Percentiles rank a stretch among this genome's conserved stretches.
Conservation (phyloP, 768 basidiomycete species). For the Hydnum rufescens region DNA sequence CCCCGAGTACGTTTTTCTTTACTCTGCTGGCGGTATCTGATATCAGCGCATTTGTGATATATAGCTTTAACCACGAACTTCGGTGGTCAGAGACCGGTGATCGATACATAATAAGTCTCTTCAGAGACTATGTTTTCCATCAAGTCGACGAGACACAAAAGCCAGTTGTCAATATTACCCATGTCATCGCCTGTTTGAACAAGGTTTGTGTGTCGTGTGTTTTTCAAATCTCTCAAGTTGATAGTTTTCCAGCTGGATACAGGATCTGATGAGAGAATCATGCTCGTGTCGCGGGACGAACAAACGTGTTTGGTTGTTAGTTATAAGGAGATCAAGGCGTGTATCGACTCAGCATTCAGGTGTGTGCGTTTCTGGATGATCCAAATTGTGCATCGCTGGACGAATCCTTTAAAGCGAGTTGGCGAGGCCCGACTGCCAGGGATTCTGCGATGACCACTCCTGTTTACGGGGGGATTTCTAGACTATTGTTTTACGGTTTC, state of each 20-base stretch:
- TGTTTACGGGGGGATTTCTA: no score
- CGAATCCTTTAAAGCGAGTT: neutral
- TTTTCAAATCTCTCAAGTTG: neutral
- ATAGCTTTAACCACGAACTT: conserved; percentile 80
- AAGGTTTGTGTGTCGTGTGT: conserved; percentile 36
- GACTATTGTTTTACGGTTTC: no score
- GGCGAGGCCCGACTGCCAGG: neutral
- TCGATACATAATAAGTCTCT: conserved; percentile 92
- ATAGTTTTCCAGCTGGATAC: conserved; percentile 50
- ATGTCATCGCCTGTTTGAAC: conserved; percentile 83
- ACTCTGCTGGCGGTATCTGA: neutral
- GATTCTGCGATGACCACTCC: no score
- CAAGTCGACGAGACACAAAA: conserved; percentile 82
- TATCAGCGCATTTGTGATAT: neutral
- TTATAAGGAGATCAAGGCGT: conserved; percentile 78
- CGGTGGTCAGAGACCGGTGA: conserved; percentile 99
- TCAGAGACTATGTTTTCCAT: conserved; percentile 96
- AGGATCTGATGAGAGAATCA: conserved; percentile 82
- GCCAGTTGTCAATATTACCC: conserved; percentile 74
- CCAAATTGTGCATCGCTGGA: neutral
- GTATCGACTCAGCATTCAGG: conserved; percentile 70
- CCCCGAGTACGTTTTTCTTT: conserved; percentile 55
- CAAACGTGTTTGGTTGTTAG: conserved; percentile 88
- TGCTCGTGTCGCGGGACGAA: conserved; percentile 89
- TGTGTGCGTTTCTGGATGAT: conserved; percentile 15